Base-by-base conservation (phyloP, 1,284 basidiomycete genomes). In the Chiua sp. region DNA sequence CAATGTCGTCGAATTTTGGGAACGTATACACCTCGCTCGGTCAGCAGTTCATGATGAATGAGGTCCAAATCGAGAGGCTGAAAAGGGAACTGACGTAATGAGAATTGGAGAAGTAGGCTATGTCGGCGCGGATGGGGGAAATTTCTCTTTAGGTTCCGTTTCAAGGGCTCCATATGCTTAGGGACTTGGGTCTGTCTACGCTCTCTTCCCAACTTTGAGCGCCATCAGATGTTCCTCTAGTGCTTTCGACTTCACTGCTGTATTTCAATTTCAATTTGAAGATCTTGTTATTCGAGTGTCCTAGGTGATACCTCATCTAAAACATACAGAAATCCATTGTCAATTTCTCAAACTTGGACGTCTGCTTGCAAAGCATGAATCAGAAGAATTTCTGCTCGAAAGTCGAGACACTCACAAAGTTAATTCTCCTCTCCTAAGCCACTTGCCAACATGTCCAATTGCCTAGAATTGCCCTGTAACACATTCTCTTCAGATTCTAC, bases 1-100 rank as follows among this genome's bases (percentile, higher is more conserved):
- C 35, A 79, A 82, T 51, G 88, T 92, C 8, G 81, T 92, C 48
- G 78, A 76, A 35, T 94, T 93, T 73, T 93, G 92, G 92, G 86
- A 92, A 71, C 75, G 78, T 46, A 77, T 81, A 32, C 67, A 74
- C 20, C 62, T 63, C 12, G 62, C 65, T 44, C 58, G 65, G 33
- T n/a, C n/a, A n/a, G n/a, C 66, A 39, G 33, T 71, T 80, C 50
- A 68, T 73, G 68, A 69, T 84, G 30, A 75, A 82, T n/a, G 78
- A 79, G 50, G 77, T 81, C 46, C 79, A 88, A 44, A 75, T 83
- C 7, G 70, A 77, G 59, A 80, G 77, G 55, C 74, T 89, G 32
- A 76, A 77, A 61, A 63, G 74, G 22, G 87, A 90, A 75, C 76
- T 90, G 30, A 76, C 75, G 37, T 71, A 83, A 53, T 90, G 87